A percentile compares a stretch with the other conserved stretches of the same genome.
phyloP scores from a whole-genome alignment of 768 basidiomycete species.

The Agaricus blazei region DNA sequence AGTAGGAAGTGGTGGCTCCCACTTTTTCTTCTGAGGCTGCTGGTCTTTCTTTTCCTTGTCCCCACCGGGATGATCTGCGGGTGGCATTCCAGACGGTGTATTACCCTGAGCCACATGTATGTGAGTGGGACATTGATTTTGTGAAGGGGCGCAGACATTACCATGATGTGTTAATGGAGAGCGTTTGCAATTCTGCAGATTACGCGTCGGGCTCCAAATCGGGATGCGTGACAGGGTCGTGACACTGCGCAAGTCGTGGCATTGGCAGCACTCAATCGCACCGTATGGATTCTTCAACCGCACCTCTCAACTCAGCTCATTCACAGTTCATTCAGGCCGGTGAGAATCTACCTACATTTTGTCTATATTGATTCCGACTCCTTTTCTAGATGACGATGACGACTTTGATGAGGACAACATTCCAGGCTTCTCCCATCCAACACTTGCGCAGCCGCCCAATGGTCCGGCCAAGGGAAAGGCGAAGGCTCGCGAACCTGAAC shows the following conservation, averaged over 20 bases:
- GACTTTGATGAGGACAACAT: conserved; percentile 81
- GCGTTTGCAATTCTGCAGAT: conserved; percentile 12
- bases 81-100: conserved; percentile 58
- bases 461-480: conserved; percentile 65
- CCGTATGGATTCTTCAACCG: conserved; percentile 37
- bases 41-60: conserved; percentile 40
- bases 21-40: conserved; percentile 80
- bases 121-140: not conserved
- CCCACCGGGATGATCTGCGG: conserved; percentile 24
- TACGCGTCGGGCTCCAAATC: conserved; percentile 51
- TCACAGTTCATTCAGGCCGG: conserved; percentile 84
- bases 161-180: conserved; percentile 21
- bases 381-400: conserved; percentile 60
- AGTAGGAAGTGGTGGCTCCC: conserved; percentile 97
- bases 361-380: not conserved
- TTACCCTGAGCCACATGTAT: conserved; percentile 51
- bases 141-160: conserved; percentile 6
- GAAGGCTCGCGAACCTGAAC: conserved; percentile 53
- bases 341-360: conserved; percentile 14
- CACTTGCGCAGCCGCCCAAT: conserved; percentile 37
- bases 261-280: not conserved
- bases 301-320: conserved; percentile 48
- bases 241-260: conserved; percentile 16
- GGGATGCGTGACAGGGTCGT: conserved; percentile 28
- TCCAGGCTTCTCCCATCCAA: conserved; percentile 71